Evolutionary conservation across 2,329 filamentous ascomycete species (phyloP).

Genomic region (Aureobasidium sp.): DNA sequence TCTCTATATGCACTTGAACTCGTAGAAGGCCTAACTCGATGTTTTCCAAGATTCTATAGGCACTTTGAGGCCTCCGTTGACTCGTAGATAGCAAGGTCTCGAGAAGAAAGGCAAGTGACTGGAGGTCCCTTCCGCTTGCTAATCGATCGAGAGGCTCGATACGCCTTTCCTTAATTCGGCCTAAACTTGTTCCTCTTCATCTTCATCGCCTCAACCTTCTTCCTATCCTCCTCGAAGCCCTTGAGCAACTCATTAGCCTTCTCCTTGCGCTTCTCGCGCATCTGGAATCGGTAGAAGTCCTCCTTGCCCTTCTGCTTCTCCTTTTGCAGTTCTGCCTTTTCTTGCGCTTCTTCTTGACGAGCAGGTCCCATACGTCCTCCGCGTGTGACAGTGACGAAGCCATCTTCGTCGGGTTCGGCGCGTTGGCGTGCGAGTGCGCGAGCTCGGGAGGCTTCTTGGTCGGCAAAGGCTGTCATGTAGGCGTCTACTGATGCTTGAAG

Average conservation of each 20-base stretch:
- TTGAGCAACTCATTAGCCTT: constrained; percentile 59
- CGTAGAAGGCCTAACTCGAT: too few species aligned
- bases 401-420: constrained; percentile 84
- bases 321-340: constrained; percentile 52
- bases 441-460: constrained; percentile 59
- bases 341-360: constrained; percentile 59
- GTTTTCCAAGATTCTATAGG: too few species aligned
- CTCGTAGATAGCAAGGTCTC: too few species aligned
- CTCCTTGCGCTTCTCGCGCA: constrained; percentile 68
- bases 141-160: too few species aligned
- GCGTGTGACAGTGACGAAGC: constrained; percentile 83
- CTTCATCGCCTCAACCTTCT: constrained; percentile 62
- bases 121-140: too few species aligned
- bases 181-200: constrained; percentile 55
- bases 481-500: constrained; percentile 71
- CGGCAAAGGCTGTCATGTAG: constrained; percentile 71
- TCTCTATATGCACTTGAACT: too few species aligned
- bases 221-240: constrained; percentile 68
- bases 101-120: too few species aligned
- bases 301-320: constrained; percentile 54
- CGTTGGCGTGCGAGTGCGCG: constrained; percentile 53
- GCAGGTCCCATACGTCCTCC: constrained; percentile 68
- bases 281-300: constrained; percentile 80
- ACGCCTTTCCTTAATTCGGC: constrained; percentile 23
- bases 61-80: too few species aligned